Conservation (phyloP, 805 yeast species). For the Starmerella floricola region DNA sequence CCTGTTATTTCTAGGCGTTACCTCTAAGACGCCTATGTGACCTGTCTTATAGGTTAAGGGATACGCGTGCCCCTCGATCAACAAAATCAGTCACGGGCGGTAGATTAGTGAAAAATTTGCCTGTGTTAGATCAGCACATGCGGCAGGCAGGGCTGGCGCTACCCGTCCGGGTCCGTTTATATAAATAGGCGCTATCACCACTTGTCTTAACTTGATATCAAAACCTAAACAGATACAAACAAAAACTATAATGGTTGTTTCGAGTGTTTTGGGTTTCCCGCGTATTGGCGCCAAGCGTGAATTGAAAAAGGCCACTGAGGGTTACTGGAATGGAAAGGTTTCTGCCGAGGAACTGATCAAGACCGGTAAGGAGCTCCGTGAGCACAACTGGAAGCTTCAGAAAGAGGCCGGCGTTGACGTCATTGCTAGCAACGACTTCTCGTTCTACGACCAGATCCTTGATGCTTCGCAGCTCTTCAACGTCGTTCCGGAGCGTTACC, state of each 20-base stretch:
- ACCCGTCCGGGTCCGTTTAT: slow-evolving; percentile 1
- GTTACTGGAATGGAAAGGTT: slow-evolving; percentile 96
- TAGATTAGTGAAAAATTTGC: slow-evolving; percentile 18
- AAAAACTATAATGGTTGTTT: slow-evolving; percentile 64
- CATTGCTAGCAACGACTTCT: slow-evolving; percentile 96
- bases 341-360: slow-evolving; percentile 74
- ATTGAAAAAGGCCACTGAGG: slow-evolving; percentile 96
- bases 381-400: slow-evolving; percentile 95
- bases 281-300: slow-evolving; percentile 99
- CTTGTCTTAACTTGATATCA: not conserved
- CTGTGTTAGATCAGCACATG: slow-evolving; percentile 16
- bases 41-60: slow-evolving; percentile 3
- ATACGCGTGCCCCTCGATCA: slow-evolving; percentile 2
- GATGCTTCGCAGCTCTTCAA: slow-evolving; percentile 88
- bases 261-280: slow-evolving; percentile 98
- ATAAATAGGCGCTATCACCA: slow-evolving; percentile 5
- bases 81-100: not conserved
- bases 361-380: slow-evolving; percentile 92
- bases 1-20: no score
- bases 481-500: slow-evolving; percentile 93
- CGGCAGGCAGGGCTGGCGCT: not conserved
- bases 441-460: slow-evolving; percentile 93
- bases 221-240: not conserved
- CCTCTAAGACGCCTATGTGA: no score
- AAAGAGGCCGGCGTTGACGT: slow-evolving; percentile 93